Base-by-base conservation (phyloP, 768 basidiomycete species). In the Suillus clintonianus region DNA sequence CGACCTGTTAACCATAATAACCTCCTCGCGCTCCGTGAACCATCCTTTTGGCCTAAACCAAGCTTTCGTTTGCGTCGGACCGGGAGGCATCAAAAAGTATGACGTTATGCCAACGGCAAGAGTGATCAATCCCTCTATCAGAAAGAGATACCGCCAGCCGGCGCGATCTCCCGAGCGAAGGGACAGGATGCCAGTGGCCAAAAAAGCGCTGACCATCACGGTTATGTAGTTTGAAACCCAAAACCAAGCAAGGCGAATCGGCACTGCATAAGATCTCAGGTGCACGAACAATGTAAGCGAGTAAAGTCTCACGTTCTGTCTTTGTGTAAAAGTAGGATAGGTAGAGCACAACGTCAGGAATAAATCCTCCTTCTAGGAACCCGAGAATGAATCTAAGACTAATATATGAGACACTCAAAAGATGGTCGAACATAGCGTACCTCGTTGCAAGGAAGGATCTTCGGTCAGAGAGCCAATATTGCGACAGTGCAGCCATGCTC, bases 291-390 rank as follows among this genome's bases (percentile, higher is more conserved):
- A 53, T n/a, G 32, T 11, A 30, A 53, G 51, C n/a, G 30, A 9
- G 19, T n/a, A 64, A 55, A 69, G 24, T 15, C 36, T 30, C 65
- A 85, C 86, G 74, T 72, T 87, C 86, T 15, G 67, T 75, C 64
- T 82, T 85, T 3, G 85, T 88, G 72, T 88, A 89, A 68, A 82
- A 89, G 67, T 89, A 89, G 0, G 84, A 86, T 3, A 89, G 76
- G 68, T 88, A 90, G 4, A 90, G 76, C 24, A 90, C 83, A 19
- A 87, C 73, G 65, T 89, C 88, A 0, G 86, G 86, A 63, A 87
- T 85, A 72, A 88, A 88, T 0, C 85, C 87, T 22, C 88, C 89
- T 75, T 88, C 85, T 61, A 87, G 76, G 66, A 89, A 84, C 1
- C 86, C 86, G 1, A 87, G 72, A 9, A 88, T 67, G 64, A 81